Evolutionary conservation across 2,329 filamentous ascomycete species (phyloP), one percentile per base, ranked within the genome.

Genomic region (Cladosporium sp.): DNA sequence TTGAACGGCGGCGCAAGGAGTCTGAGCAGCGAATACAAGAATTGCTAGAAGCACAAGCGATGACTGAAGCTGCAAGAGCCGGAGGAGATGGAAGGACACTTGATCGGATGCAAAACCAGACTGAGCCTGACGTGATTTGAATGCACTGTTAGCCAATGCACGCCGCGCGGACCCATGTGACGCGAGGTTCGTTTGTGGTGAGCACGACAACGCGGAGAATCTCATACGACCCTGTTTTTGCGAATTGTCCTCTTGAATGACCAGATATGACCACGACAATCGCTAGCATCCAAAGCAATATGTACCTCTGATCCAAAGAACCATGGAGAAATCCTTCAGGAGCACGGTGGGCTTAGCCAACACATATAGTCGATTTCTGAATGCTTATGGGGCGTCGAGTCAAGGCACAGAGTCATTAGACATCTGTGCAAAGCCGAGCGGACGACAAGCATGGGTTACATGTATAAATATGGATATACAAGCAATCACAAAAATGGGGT

Each of bases 1-100:
- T 7, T 26, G 50, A 63, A 21, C 14, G 29, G 16, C 49, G 31
- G 12, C 31, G 49, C 5, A 16, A 53, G 11, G 49, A 63, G 21
- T 49, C 60, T 12, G 60, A 63, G n/a, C 26, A 52, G 23, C 49
- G 60, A 16, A 55, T 63, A 23, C 60, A 63, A 29, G 49, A 63
- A 6, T 23, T 56, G 26, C 23, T 64, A 18, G 28, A 56, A 31
- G 33, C 7, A 26, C 61, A 64, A 44, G 57, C 56, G 61, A 57
- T 37, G 3, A 26, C 23, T 10, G 61, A 64, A 44, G 50, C 61
- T 2, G 29, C 44, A 35, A 50, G 35, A 5, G 61, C 35, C 7
- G 29, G 44, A 12, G 50, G 50, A 12, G 37, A 49, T 2, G 50
- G 44, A 35, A 28, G 35, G 23, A 50, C 40, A 12, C 37, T 64